Conservation (phyloP, 352 stramenopile genomes). For the Phytophthora pistaciae region DNA sequence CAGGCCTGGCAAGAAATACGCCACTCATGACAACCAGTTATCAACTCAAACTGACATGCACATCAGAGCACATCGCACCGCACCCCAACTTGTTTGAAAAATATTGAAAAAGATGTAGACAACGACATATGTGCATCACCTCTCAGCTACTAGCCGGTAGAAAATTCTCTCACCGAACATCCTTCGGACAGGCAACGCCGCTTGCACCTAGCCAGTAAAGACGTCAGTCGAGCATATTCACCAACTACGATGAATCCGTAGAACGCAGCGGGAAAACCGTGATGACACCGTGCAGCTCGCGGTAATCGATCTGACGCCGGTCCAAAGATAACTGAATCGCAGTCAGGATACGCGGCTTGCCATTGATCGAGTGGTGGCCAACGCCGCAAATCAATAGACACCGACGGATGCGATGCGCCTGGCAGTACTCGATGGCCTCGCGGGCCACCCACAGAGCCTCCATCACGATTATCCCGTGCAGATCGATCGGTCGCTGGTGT, state of each 20-base stretch:
- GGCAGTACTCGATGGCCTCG: conserved; percentile 70
- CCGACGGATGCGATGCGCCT: conserved; percentile 62
- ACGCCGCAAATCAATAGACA: conserved; percentile 74
- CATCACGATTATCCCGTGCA: conserved; percentile 77
- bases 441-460: conserved; percentile 65
- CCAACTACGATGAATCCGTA: conserved; percentile 23
- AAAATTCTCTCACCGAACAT: conserved; percentile 3
- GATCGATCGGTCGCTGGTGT: conserved; percentile 59
- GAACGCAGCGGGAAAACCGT: conserved; percentile 75
- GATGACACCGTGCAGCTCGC: conserved; percentile 61
- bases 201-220: conserved; percentile 16
- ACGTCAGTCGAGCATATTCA: conserved; percentile 4
- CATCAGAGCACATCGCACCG: conserved; percentile 5
- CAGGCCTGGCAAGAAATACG: neutral
- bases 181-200: neutral
- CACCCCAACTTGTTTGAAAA: conserved; percentile 23
- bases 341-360: conserved; percentile 67
- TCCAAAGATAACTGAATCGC: conserved; percentile 69
- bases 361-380: conserved; percentile 74
- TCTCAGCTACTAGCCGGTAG: conserved; percentile 22
- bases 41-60: conserved; percentile 4
- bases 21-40: conserved; percentile 2
- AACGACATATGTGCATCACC: conserved; percentile 9
- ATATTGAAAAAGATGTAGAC: conserved; percentile 9
- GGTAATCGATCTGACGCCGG: conserved; percentile 66